Percentiles rank a stretch among this genome's conserved stretches.
phyloP scores from a whole-genome alignment of 306 rosid genomes.

The Sicyos baderoa region DNA sequence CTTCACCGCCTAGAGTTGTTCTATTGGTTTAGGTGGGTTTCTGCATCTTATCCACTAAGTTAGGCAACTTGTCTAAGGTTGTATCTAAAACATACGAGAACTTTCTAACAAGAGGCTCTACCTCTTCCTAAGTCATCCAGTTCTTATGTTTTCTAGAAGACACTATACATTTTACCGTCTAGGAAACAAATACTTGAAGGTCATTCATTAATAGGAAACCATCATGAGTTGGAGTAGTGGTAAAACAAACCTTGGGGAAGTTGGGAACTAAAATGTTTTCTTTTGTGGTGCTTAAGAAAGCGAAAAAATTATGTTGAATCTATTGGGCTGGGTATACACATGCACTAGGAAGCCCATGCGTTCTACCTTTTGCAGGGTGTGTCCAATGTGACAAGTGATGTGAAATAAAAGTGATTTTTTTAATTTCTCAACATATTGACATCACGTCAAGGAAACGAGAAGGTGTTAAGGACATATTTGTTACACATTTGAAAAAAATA shows the following conservation, averaged over 20 bases:
- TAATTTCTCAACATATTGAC: not conserved
- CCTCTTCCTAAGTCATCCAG: not conserved
- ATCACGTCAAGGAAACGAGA: not conserved
- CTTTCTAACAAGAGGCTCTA: not conserved
- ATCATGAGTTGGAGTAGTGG: too few relatives aligned
- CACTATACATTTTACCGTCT: not conserved
- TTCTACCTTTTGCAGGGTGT: not conserved
- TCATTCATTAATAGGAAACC: not conserved
- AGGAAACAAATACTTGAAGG: not conserved
- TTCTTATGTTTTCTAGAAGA: not conserved
- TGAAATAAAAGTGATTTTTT: not conserved
- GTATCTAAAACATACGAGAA: too few relatives aligned
- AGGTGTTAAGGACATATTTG: too few relatives aligned
- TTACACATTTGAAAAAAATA: not conserved
- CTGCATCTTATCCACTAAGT: not conserved
- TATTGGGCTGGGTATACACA: not conserved
- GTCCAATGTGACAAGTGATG: not conserved
- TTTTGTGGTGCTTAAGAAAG: slow-evolving; percentile 2
- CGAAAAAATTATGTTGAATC: not conserved
- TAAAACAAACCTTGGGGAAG: too few relatives aligned
- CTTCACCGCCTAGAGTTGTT: not conserved
- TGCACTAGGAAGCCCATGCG: not conserved
- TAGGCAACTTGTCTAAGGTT: too few relatives aligned
- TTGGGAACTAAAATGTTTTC: not conserved
- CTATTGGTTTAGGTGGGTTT: not conserved